Base-by-base conservation (phyloP, 768 basidiomycete species). In the Kwoniella shandongensis region DNA sequence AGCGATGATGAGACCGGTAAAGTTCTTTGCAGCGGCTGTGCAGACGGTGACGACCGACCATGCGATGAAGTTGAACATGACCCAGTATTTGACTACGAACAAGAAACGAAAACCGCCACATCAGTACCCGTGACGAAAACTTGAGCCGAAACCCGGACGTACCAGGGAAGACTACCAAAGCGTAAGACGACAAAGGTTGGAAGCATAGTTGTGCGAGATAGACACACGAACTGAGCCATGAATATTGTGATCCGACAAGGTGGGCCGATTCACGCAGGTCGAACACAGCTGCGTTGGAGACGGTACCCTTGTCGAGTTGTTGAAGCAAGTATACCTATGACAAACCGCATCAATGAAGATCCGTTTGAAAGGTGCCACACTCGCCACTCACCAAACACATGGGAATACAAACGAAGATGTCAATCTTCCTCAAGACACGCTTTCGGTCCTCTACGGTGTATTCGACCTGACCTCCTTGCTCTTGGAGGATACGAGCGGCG, bases 231-330 rank as follows among this genome's bases (percentile, higher is more conserved):
- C 6, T 8, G 36, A 35, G 30, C 81, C 80, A 81, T 54, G 78
- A 79, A 64, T 81, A 81, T 59, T 81, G 78, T 2, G 73, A 64
- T 1, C 81, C 80, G 22, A 61, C 49, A 13, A 76, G 65, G 40
- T 55, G 35, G 23, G 70, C 59, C 17, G 54, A 57, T 17, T 70
- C 49, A 12, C 78, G 78, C n/a, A 81, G 77, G 29, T 78, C 76
- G 65, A 81, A 82, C 10, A 81, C 80, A 17, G 81, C 81, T 1
- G 81, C 79, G 56, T 81, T 81, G 17, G 80, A 80, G 30, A 83
- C 72, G 1, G 81, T 80, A 3, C 80, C 80, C 77, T 82, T 69
- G 54, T 69, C 67, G 17, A 69, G 47, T 39, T 67, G 45, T 32
- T 55, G 54, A 20, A 55, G 36, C 25, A 32, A 55, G 45, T 55